Evolutionary conservation across 257 asterid genomes (phyloP).

Genomic region (Nicotiana tabacum): DNA sequence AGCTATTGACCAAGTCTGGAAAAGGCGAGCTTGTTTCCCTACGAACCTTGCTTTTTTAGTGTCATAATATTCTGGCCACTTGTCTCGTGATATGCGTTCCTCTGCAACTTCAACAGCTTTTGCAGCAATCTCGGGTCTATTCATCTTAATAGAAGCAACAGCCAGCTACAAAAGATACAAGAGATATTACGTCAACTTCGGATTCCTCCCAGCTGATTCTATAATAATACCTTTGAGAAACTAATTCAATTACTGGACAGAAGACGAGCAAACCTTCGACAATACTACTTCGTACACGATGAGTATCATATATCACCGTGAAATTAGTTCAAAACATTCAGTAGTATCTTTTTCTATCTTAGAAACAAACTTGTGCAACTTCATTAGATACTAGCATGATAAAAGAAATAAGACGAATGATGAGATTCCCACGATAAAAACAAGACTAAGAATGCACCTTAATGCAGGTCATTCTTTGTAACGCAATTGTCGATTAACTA

Average conservation of each 20-base stretch:
- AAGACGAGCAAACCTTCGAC: neutral
- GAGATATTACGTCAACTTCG: neutral
- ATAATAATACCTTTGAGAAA: neutral
- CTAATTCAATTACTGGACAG: neutral
- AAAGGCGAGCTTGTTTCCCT: constrained; percentile 58
- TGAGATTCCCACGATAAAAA: neutral
- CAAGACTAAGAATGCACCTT: neutral
- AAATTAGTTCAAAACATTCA: neutral
- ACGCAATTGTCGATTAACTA: neutral
- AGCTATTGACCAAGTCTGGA: constrained; percentile 72
- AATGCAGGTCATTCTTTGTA: neutral
- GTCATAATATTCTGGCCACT: constrained; percentile 77
- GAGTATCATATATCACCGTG: neutral
- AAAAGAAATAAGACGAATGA: neutral
- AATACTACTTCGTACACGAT: neutral
- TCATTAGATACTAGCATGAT: neutral
- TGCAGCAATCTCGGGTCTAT: constrained; percentile 65
- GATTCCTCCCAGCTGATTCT: neutral
- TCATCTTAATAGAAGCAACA: constrained; percentile 70
- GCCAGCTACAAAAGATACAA: constrained; percentile 45
- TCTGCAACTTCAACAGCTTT: constrained; percentile 60
- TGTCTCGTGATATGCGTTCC: constrained; percentile 50
- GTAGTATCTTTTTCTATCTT: neutral
- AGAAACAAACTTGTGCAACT: neutral
- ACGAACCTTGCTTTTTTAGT: constrained; percentile 59